Percentiles rank a stretch among this genome's conserved stretches.
Conservation (phyloP, 768 basidiomycete genomes). For the Leccinellum rugosiceps region DNA sequence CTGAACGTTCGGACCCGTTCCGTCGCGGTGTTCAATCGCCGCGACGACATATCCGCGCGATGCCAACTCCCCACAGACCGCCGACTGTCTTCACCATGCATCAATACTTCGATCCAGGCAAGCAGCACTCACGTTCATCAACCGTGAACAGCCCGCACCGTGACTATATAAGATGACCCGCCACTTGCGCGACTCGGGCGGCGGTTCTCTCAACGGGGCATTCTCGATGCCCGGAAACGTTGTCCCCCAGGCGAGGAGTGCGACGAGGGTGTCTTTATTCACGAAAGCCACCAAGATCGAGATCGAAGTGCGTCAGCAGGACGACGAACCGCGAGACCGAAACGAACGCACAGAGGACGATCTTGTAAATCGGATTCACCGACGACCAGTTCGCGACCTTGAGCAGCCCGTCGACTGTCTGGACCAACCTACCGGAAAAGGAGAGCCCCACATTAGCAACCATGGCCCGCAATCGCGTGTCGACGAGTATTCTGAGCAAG, state of each 20-base stretch:
- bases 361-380: constrained; percentile 23
- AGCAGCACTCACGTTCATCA: constrained; percentile 33
- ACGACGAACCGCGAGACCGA: background rate
- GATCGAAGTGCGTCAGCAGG: background rate
- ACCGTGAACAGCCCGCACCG: constrained; percentile 40
- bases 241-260: constrained; percentile 28
- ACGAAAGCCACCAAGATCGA: too few species aligned
- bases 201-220: constrained; percentile 21
- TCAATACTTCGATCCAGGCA: too few species aligned
- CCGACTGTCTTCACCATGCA: constrained; percentile 13
- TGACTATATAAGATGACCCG: constrained; percentile 47
- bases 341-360: constrained; percentile 20
- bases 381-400: constrained; percentile 33
- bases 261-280: constrained; percentile 16
- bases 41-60: constrained; percentile 44
- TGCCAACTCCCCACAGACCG: constrained; percentile 44
- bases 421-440: constrained; percentile 19
- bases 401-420: constrained; percentile 32
- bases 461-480: background rate
- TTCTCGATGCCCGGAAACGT: constrained; percentile 31
- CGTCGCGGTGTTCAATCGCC: constrained; percentile 47
- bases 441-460: background rate
- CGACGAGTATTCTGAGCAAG: background rate
- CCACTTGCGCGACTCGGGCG: constrained; percentile 21
- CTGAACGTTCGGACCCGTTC: constrained; percentile 37